A percentile compares a stretch with the other conserved stretches of the same genome.
These are phyloP conservation scores for Pichia sp. DNA, from an alignment of 1,139 yeast genomes.

Conservation along the genomic window DNA sequence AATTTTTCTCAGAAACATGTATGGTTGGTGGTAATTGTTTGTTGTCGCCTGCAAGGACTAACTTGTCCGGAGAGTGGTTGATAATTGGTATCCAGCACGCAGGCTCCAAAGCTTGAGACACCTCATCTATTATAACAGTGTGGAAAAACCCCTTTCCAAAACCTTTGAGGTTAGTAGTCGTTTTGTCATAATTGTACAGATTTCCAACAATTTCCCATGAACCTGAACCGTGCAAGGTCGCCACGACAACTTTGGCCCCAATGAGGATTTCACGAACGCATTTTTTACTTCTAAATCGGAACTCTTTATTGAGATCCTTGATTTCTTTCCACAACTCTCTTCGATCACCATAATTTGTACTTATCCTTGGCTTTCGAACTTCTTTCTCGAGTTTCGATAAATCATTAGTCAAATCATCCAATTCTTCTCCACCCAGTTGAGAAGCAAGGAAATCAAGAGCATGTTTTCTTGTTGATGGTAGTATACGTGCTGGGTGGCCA, in stretches of 20 bases:
- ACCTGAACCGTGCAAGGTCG: slow-evolving; percentile 88
- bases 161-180: slow-evolving; percentile 7
- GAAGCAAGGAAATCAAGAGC: slow-evolving; percentile 71
- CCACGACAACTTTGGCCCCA: slow-evolving; percentile 64
- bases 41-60: slow-evolving; percentile 83
- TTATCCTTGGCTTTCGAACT: slow-evolving; percentile 50
- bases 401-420: slow-evolving; percentile 53
- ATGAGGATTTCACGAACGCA: slow-evolving; percentile 56
- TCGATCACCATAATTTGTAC: slow-evolving; percentile 59
- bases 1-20: slow-evolving; percentile 41
- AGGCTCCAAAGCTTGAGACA: slow-evolving; percentile 89
- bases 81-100: slow-evolving; percentile 96
- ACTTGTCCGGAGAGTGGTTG: slow-evolving; percentile 49
- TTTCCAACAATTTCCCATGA: slow-evolving; percentile 58
- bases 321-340: slow-evolving; percentile 66
- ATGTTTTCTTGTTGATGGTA: slow-evolving; percentile 61
- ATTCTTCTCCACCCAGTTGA: slow-evolving; percentile 55
- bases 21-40: slow-evolving; percentile 82
- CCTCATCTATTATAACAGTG: slow-evolving; percentile 88
- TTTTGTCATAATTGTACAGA: slow-evolving; percentile 12
- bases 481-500: slow-evolving; percentile 89
- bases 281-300: slow-evolving; percentile 61
- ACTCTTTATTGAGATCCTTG: slow-evolving; percentile 65
- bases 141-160: slow-evolving; percentile 45
- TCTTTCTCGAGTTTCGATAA: slow-evolving; percentile 57